Base-by-base conservation (phyloP, 805 yeast genomes). In the Cephaloascus albidus region DNA sequence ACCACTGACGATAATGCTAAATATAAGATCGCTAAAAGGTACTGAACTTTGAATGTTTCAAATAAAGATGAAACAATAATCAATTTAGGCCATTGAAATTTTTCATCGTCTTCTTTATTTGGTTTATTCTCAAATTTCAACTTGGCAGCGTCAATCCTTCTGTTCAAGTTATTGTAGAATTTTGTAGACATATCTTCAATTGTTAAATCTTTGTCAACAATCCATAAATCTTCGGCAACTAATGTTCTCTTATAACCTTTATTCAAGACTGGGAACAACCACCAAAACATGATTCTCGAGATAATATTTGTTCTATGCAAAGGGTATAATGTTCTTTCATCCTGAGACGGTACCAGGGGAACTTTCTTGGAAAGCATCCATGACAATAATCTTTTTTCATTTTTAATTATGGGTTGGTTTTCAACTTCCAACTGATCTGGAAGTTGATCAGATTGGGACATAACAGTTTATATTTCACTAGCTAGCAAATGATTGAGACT, bases 241-340 rank as follows among this genome's bases (percentile, higher is more conserved):
- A 67, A 51, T 8, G 69, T 58, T 30, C 68, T 49, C 42, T 58
- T 46, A 48, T 61, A 59, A n/a, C 74, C 75, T 41, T 62, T 67
- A 10, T 52, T 50, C 39, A 66, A 44, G 14, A 63, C 50, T 14
- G 70, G 70, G 52, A 55, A 51, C 35, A 65, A 45, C 72, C 72
- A 66, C 51, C 50, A 53, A 44, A 65, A 65, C 3, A 63, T 48
- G 20, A 67, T 45, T 43, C 70, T 57, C 10, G 63, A 67, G 2
- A 77, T n/a, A 2, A 53, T 38, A 44, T 70, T 74, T 1, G 67
- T 46, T 26, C 49, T 57, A 12, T 57, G 58, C 61, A 76, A 64
- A 1, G 81, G 82, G 45, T 65, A 78, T 1, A 55, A 49, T 18
- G 49, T 54, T 41, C 85, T 58, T 43, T 79, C 84, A 10, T 71